Evolutionary conservation across 352 stramenopile species (phyloP).

Genomic region (Phytopythium mirpurense): DNA sequence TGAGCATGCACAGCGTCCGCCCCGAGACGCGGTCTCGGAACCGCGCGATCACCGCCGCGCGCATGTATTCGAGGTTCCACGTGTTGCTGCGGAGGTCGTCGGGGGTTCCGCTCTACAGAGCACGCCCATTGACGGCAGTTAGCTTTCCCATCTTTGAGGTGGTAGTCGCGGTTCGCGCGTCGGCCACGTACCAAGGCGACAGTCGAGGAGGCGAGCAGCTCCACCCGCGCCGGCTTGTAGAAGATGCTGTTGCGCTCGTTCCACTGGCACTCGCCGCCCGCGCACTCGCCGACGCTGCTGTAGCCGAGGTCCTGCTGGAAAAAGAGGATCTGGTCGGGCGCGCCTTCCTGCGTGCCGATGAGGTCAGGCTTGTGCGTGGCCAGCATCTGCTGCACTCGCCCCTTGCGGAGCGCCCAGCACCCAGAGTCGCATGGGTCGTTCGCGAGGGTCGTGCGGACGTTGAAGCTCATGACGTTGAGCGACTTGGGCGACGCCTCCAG

Average conservation of each 20-base stretch:
- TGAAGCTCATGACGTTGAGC: constrained; percentile 70
- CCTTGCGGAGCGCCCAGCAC: constrained; percentile 59
- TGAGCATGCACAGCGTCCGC: constrained; percentile 57
- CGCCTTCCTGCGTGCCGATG: constrained; percentile 59
- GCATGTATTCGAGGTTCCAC: constrained; percentile 61
- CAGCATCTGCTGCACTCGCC: constrained; percentile 31
- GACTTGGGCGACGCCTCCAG: neutral
- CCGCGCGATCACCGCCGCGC: constrained; percentile 45
- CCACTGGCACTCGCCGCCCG: constrained; percentile 32
- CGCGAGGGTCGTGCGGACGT: constrained; percentile 57
- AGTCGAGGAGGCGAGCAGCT: constrained; percentile 32
- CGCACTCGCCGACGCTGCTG: constrained; percentile 46
- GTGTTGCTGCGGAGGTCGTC: constrained; percentile 49
- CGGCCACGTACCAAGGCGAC: constrained; percentile 61
- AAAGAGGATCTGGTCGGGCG: constrained; percentile 48
- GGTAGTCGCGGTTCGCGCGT: too few relatives aligned
- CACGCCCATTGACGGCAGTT: neutral
- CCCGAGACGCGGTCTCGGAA: constrained; percentile 30
- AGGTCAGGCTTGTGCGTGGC: constrained; percentile 47
- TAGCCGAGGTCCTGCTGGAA: constrained; percentile 41
- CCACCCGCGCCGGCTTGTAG: constrained; percentile 36
- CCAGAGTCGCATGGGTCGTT: constrained; percentile 53
- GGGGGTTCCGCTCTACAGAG: constrained; percentile 50
- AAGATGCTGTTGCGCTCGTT: constrained; percentile 75
- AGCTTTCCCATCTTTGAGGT: neutral